Evolutionary conservation across 163 green algal genomes (phyloP).

Genomic region (Prototheca wickerhamii): DNA sequence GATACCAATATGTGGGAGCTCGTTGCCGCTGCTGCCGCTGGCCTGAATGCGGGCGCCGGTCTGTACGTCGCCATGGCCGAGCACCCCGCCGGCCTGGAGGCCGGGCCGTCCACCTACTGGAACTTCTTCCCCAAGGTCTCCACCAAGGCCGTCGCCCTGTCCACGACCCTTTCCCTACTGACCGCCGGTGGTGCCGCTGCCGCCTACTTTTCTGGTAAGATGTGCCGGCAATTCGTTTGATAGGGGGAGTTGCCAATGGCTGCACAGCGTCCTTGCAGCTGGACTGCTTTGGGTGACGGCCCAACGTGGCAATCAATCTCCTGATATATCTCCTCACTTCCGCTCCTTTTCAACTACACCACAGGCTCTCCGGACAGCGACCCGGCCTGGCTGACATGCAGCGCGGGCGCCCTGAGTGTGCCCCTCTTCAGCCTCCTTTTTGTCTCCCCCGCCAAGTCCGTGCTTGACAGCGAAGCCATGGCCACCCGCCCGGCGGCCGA

Average conservation of each 20-base stretch:
- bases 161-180: background rate
- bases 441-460: constrained; percentile 1
- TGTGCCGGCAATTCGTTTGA: too few relatives aligned
- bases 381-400: constrained; percentile 7
- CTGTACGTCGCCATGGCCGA: background rate
- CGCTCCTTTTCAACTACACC: background rate
- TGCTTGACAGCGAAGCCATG: background rate
- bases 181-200: background rate
- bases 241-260: too few relatives aligned
- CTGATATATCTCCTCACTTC: background rate
- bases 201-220: constrained; percentile 7
- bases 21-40: constrained; percentile 10
- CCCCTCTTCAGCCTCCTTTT: constrained; percentile 4
- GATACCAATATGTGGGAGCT: constrained; percentile 9
- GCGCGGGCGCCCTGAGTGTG: background rate
- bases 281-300: too few relatives aligned
- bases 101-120: background rate
- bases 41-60: constrained; percentile 7
- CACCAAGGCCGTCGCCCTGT: background rate
- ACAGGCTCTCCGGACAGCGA: background rate
- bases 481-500: background rate
- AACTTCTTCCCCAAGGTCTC: constrained; percentile 7
- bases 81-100: constrained; percentile 1
- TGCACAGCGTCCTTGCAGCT: too few relatives aligned
- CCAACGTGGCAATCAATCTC: too few relatives aligned